Evolutionary conservation across 148 eudicot species (phyloP).

Genomic region (Persicaria tinctoria): DNA sequence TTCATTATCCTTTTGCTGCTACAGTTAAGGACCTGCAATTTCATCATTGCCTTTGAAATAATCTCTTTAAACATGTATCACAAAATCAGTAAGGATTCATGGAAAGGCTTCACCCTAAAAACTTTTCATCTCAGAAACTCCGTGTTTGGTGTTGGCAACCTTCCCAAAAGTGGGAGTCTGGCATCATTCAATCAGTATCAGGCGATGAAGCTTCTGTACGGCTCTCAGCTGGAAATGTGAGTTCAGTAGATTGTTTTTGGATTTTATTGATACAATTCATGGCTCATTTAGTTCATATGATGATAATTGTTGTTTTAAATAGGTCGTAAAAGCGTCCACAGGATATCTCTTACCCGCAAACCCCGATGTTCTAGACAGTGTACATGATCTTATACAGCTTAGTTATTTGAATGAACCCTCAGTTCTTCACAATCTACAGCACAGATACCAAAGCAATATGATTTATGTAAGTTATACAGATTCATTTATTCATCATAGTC

Average conservation of each 20-base stretch:
- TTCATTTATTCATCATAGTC: neutral
- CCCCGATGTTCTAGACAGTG: conserved; percentile 79
- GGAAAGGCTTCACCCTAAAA: neutral
- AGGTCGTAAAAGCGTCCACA: conserved; percentile 57
- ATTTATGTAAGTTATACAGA: conserved; percentile 55
- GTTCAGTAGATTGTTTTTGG: conserved; percentile 21
- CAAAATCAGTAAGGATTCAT: neutral
- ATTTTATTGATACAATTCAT: conserved; percentile 4
- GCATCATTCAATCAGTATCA: conserved; percentile 58
- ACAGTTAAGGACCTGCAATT: neutral
- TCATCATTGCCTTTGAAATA: neutral
- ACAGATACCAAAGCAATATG: conserved; percentile 64
- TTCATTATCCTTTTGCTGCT: neutral
- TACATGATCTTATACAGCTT: conserved; percentile 84
- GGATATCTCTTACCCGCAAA: conserved; percentile 81
- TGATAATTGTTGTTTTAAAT: conserved; percentile 16
- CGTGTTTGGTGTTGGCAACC: conserved; percentile 70
- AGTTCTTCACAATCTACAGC: conserved; percentile 69
- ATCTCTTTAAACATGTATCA: neutral
- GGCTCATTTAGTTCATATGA: neutral
- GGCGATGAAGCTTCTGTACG: conserved; percentile 53
- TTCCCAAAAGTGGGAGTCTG: conserved; percentile 65
- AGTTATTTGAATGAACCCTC: conserved; percentile 96
- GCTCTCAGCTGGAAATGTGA: conserved; percentile 63
- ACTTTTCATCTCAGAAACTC: conserved; percentile 59